Conservation (phyloP, 2,329 filamentous ascomycete species). For the Cladosporium oxysporum region DNA sequence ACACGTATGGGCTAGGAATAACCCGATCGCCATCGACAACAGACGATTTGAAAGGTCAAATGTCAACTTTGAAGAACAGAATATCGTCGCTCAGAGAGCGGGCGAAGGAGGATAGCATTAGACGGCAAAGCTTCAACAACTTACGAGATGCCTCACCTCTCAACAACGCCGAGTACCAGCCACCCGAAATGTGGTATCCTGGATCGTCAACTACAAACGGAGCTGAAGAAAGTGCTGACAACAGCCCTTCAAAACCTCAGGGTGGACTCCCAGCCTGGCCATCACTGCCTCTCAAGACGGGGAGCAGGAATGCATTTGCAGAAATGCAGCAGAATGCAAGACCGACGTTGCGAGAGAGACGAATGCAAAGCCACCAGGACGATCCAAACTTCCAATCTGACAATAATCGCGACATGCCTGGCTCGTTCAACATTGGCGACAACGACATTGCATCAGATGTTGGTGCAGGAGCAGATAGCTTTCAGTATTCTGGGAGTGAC, state of each 20-base stretch:
- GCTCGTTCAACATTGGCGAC: conserved; percentile 15
- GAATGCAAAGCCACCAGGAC: conserved; percentile 26
- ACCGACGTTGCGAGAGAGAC: conserved; percentile 24
- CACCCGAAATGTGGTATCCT: conserved; percentile 36
- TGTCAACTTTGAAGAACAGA: conserved; percentile 81
- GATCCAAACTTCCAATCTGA: conserved; percentile 15
- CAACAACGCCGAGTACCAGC: conserved; percentile 62
- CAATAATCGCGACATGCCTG: conserved; percentile 23
- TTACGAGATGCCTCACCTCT: conserved; percentile 69
- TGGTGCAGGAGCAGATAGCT: conserved; percentile 1
- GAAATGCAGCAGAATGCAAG: conserved; percentile 22
- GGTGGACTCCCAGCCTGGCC: not conserved
- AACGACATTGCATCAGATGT: conserved; percentile 17
- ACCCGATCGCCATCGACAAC: conserved; percentile 69
- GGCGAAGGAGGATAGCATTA: conserved; percentile 75
- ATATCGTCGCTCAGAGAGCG: conserved; percentile 79
- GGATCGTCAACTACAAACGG: conserved; percentile 10
- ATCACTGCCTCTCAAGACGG: conserved; percentile 14
- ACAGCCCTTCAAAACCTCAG: not conserved
- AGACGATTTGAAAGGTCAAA: conserved; percentile 76
- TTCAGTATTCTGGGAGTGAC: conserved; percentile 16
- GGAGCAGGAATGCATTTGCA: conserved; percentile 33
- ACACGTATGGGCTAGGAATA: conserved; percentile 42
- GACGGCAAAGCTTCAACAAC: conserved; percentile 74
- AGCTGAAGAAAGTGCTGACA: not conserved